Conservation (phyloP, 1,139 yeast genomes). For the Suhomyces bokatorum region DNA sequence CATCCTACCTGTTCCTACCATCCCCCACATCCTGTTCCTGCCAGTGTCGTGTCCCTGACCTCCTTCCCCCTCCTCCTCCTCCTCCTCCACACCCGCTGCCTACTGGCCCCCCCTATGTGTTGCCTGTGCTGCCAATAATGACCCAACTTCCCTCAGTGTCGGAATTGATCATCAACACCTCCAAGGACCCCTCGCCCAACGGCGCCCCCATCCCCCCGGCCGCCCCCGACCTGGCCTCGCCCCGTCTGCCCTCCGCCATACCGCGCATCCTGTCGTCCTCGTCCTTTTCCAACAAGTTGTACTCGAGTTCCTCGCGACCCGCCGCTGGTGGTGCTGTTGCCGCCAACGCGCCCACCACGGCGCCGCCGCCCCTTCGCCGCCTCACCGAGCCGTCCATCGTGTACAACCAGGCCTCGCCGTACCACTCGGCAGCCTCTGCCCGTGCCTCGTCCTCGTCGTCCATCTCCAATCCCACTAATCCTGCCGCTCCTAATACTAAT, state of each 20-base stretch:
- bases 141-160: constrained; percentile 40
- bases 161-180: constrained; percentile 30
- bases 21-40: background rate
- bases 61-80: background rate
- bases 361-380: constrained; percentile 18
- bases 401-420: constrained; percentile 4
- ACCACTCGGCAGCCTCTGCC: background rate
- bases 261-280: constrained; percentile 9
- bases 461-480: constrained; percentile 1
- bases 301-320: background rate
- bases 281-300: constrained; percentile 7
- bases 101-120: background rate
- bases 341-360: constrained; percentile 3
- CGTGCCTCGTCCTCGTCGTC: background rate
- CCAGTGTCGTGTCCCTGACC: background rate
- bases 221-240: constrained; percentile 4
- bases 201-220: background rate
- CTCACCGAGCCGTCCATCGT: constrained; percentile 21
- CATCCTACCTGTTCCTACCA: no score
- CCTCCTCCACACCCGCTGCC: background rate
- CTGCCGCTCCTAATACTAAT: no score
- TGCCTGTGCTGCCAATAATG: constrained; percentile 20
- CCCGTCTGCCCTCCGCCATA: constrained; percentile 13
- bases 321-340: no score
- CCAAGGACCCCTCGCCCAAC: constrained; percentile 12